Conservation (phyloP, 768 basidiomycete genomes). For the Russula earlei region DNA sequence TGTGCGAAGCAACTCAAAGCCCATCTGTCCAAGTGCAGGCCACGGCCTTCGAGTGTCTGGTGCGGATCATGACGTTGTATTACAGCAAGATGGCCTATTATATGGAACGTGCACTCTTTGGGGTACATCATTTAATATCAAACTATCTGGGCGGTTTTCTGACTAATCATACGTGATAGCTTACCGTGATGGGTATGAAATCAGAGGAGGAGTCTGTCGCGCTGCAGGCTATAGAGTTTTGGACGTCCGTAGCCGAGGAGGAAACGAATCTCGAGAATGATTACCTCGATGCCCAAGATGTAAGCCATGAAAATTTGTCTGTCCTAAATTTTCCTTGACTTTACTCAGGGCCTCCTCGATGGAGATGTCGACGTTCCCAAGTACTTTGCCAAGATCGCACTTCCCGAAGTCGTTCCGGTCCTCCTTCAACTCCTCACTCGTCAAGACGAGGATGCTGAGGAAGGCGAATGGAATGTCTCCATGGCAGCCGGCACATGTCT, state of each 20-base stretch:
- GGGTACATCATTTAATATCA: slow-evolving; percentile 45
- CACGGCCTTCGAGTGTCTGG: slow-evolving; percentile 92
- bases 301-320: slow-evolving; percentile 26
- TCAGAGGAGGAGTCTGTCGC: slow-evolving; percentile 85
- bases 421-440: slow-evolving; percentile 79
- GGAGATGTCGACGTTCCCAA: slow-evolving; percentile 78
- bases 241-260: slow-evolving; percentile 98
- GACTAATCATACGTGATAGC: slow-evolving; percentile 33
- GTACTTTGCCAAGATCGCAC: slow-evolving; percentile 88
- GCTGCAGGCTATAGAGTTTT: slow-evolving; percentile 96
- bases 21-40: slow-evolving; percentile 74
- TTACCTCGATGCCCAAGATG: slow-evolving; percentile 79
- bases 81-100: slow-evolving; percentile 99
- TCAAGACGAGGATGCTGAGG: slow-evolving; percentile 95
- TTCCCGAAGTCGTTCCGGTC: slow-evolving; percentile 92
- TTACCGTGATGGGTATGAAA: slow-evolving; percentile 98
- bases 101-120: slow-evolving; percentile 98
- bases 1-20: slow-evolving; percentile 96
- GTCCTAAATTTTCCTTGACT: slow-evolving; percentile 10
- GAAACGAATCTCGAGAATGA: slow-evolving; percentile 72
- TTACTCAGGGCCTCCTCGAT: slow-evolving; percentile 70
- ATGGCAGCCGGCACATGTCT: slow-evolving; percentile 96
- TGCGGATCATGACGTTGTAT: slow-evolving; percentile 94
- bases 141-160: neutral
- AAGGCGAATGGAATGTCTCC: slow-evolving; percentile 97